A percentile compares a stretch with the other conserved stretches of the same genome.
phyloP scores from a whole-genome alignment of 495 filamentous ascomycete species.

The Cairneyella variabilis region DNA sequence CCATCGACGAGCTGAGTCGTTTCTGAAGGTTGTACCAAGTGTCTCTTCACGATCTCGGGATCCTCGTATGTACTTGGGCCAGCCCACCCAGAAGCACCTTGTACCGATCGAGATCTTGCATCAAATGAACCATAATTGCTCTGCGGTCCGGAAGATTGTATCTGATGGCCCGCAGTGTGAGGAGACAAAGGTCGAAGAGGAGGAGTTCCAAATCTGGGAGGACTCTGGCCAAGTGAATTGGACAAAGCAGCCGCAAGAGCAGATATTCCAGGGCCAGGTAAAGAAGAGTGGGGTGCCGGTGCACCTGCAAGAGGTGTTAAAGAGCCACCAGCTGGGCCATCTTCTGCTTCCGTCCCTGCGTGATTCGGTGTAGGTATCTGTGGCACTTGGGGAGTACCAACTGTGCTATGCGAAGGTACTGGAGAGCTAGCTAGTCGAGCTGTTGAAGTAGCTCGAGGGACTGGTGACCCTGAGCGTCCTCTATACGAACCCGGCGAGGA shows the following conservation, averaged over 20 bases:
- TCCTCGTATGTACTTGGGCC: constrained; percentile 61
- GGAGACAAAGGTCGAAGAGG: constrained; percentile 56
- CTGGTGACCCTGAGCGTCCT: constrained; percentile 38
- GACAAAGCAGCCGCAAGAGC: constrained; percentile 74
- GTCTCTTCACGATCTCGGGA: constrained; percentile 74
- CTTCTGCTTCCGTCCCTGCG: constrained; percentile 18
- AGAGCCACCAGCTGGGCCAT: constrained; percentile 32
- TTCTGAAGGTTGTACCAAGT: constrained; percentile 69
- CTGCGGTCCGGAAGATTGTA: constrained; percentile 45
- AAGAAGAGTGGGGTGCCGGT: constrained; percentile 40
- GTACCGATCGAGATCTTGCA: constrained; percentile 41
- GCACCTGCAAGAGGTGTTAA: constrained; percentile 52
- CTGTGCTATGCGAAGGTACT: constrained; percentile 48
- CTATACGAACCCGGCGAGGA: constrained; percentile 45
- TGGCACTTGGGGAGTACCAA: constrained; percentile 45
- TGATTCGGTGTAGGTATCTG: constrained; percentile 37
- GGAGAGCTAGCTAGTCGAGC: constrained; percentile 73
- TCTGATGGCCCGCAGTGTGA: constrained; percentile 37
- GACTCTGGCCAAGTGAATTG: constrained; percentile 55
- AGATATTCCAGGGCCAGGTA: constrained; percentile 66
- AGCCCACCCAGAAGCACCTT: constrained; percentile 30
- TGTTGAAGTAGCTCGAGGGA: constrained; percentile 60
- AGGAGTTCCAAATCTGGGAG: constrained; percentile 57
- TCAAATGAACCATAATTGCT: constrained; percentile 83
- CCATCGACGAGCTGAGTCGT: constrained; percentile 14